Evolutionary conservation across 2,329 filamentous ascomycete species (phyloP).

Genomic region (Fusarium marasasianum): DNA sequence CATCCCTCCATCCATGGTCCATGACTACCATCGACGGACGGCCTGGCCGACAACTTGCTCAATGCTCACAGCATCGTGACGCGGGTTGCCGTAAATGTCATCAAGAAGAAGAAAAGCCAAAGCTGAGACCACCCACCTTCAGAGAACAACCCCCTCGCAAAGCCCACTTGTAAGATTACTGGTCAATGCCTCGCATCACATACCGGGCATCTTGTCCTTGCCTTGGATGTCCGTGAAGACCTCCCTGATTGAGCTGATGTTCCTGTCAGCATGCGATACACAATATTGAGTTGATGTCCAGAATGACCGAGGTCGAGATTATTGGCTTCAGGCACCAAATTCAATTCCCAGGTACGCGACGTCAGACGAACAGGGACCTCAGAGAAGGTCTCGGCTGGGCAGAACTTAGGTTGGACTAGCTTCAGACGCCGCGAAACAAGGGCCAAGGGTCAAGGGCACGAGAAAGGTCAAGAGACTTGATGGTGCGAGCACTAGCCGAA

Average conservation of each 20-base stretch:
- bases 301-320: background rate
- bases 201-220: background rate
- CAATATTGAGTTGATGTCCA: conserved; percentile 1
- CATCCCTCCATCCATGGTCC: background rate
- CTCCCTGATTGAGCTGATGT: conserved; percentile 3
- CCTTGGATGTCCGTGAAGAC: background rate
- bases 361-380: conserved; percentile 4
- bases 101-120: conserved; percentile 7
- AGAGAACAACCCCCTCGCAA: conserved; percentile 14
- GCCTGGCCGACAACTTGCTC: conserved; percentile 18
- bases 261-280: conserved; percentile 3
- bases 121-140: conserved; percentile 37
- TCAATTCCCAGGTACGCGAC: conserved; percentile 7
- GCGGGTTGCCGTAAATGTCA: conserved; percentile 10
- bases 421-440: conserved; percentile 26
- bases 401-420: conserved; percentile 22
- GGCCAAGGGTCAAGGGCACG: conserved; percentile 4
- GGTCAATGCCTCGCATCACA: conserved; percentile 39
- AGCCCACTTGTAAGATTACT: conserved; percentile 42
- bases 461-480: conserved; percentile 9
- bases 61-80: conserved; percentile 6
- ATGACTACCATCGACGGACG: background rate
- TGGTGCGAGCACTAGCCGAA: conserved; percentile 29
- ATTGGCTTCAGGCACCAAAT: conserved; percentile 14
- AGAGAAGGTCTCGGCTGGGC: conserved; percentile 14